Base-by-base conservation (phyloP, 2,329 filamentous ascomycete species). In the Paecilomyces dactylethromorphus region DNA sequence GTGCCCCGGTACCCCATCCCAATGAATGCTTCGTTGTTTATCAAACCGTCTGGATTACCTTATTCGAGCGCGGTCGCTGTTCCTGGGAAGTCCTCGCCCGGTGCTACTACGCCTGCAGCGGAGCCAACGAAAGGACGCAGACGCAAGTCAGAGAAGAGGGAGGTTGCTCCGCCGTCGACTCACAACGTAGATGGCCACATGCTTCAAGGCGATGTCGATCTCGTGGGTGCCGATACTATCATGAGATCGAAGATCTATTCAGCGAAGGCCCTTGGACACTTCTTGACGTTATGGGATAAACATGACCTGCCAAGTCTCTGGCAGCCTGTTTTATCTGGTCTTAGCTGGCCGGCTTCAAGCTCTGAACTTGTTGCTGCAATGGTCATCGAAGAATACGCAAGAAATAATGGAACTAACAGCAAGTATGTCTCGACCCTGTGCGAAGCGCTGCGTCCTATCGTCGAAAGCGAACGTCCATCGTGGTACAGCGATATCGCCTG, bases 111-210 rank as follows among this genome's bases (percentile, higher is more conserved):
- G n/a, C 73, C 81, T 58, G 78, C 77, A 4, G 76, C 79, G 12
- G 85, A 90, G 60, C 83, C 89, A 60, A 81, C 86, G 13, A 79
- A 87, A 1, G 91, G 94, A 75, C 87, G 91, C 63, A 84, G 92
- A 33, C 87, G 92, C 61, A 95, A 92, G 74, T 90, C 90, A 0
- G 87, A 90, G n/a, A 96, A 95, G 78, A 82, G 81, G 58, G 90
- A 94, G 57, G 88, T 92, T 29, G 76, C 82, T 8, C 78, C 83
- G 1, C 77, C 84, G 1, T 83, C 89, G n/a, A 85, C 89, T 1
- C 94, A 99, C 74, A 96, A 99, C 72, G 91, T 99, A 18, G 94
- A 99, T 72, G 94, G 92, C 10, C 92, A 96, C 65, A 97, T 99
- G 88, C 92, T 99, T 80, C 90, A 93, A 71, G 94, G 95, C 56